A percentile compares a stretch with the other conserved stretches of the same genome.
Conservation (phyloP, 495 filamentous ascomycete species). For the Podospora appendiculata region DNA sequence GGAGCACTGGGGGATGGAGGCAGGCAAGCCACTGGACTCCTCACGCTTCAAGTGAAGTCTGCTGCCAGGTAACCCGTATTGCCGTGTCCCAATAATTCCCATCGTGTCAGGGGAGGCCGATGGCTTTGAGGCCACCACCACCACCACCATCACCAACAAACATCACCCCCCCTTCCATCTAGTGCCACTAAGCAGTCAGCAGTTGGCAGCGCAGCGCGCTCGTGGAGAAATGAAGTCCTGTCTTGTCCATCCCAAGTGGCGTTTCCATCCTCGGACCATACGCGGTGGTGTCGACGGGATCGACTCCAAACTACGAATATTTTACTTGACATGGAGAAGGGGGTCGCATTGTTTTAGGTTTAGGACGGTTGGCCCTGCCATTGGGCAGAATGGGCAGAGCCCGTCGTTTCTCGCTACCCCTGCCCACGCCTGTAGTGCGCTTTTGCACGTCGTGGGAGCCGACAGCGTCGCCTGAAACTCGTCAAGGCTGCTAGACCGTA, state of each 20-base stretch:
- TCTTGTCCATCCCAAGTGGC: too few species aligned
- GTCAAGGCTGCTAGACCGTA: slow-evolving; percentile 15
- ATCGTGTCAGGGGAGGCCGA: too few species aligned
- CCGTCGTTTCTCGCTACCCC: slow-evolving; percentile 19
- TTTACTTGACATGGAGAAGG: slow-evolving; percentile 11
- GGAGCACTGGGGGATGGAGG: slow-evolving; percentile 20
- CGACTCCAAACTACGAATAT: slow-evolving; percentile 2
- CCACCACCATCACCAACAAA: too few species aligned
- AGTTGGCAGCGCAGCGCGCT: too few species aligned
- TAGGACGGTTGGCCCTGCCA: slow-evolving; percentile 5
- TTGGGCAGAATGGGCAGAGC: slow-evolving; percentile 13
- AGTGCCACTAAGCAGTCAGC: too few species aligned
- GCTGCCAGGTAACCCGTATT: too few species aligned
- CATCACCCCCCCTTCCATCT: too few species aligned
- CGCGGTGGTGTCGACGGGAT: slow-evolving; percentile 2
- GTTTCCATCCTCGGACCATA: too few species aligned
- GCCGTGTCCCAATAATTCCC: too few species aligned
- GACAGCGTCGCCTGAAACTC: slow-evolving; percentile 26
- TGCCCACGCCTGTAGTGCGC: slow-evolving; percentile 10
- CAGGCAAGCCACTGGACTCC: slow-evolving; percentile 5
- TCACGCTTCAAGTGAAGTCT: too few species aligned
- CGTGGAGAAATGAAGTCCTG: too few species aligned
- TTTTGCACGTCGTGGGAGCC: slow-evolving; percentile 12
- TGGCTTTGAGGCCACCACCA: too few species aligned
- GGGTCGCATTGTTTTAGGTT: slow-evolving; percentile 24